Percentiles rank a stretch among this genome's conserved stretches.
Conservation (phyloP, 1,284 basidiomycete genomes). For the Jaminaea rosea region DNA sequence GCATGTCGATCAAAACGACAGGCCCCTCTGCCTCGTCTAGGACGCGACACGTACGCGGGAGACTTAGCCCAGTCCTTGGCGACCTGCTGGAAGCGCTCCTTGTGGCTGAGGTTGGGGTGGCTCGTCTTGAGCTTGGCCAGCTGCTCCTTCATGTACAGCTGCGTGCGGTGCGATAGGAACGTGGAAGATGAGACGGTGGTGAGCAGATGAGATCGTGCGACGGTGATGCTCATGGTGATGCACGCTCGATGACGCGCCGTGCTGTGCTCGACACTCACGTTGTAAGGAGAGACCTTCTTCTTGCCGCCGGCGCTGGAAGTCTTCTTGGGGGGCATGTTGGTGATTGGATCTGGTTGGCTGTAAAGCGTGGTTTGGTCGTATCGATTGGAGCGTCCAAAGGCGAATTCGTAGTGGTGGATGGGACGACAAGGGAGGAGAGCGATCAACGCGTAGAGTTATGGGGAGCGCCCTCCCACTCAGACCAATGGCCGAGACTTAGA, state of each 20-base stretch:
- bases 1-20: too few species aligned
- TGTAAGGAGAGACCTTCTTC: neutral
- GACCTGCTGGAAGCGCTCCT: neutral
- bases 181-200: neutral
- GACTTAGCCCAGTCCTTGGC: neutral
- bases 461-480: too few species aligned
- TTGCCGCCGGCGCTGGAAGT: neutral
- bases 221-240: neutral
- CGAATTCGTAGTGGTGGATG: too few species aligned
- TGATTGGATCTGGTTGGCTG: neutral
- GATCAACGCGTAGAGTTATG: too few species aligned
- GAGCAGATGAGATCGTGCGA: neutral
- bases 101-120: neutral
- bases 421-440: too few species aligned
- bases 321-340: neutral
- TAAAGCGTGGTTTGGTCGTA: too few species aligned
- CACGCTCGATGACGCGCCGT: too few species aligned
- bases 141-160: constrained; percentile 5
- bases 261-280: neutral
- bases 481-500: too few species aligned
- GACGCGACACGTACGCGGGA: neutral
- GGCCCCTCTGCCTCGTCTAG: too few species aligned
- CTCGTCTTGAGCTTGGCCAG: constrained; percentile 7
- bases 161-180: neutral
- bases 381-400: too few species aligned